Conservation (phyloP, 140 eudicot genomes). For the Bidens hawaiensis region DNA sequence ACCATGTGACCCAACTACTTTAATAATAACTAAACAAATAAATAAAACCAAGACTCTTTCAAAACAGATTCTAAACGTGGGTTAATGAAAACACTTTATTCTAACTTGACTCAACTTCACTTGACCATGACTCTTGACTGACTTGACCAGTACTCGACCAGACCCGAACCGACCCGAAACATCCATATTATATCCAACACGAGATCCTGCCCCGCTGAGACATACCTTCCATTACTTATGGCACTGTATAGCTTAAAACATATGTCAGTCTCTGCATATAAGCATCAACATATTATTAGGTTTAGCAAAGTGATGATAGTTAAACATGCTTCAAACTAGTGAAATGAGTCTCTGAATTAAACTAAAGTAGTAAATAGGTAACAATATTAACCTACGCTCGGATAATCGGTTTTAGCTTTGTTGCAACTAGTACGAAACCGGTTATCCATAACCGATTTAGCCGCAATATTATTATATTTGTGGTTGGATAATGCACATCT, state of each 20-base stretch:
- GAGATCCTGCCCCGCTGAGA: neutral
- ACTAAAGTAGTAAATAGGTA: neutral
- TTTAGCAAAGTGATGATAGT: neutral
- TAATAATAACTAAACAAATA: too few species aligned
- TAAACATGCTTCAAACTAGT: neutral
- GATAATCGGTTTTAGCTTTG: neutral
- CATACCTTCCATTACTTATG: neutral
- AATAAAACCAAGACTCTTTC: too few species aligned
- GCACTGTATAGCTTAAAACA: neutral
- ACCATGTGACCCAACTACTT: too few species aligned
- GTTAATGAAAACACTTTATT: too few species aligned
- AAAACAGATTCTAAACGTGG: too few species aligned
- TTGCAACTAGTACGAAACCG: neutral
- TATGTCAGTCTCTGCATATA: constrained; percentile 22
- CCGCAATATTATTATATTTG: neutral
- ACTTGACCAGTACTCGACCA: too few species aligned
- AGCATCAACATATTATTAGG: neutral
- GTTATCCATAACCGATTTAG: neutral
- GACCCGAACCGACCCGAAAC: too few species aligned
- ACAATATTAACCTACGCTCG: too few species aligned
- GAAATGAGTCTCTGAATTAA: neutral
- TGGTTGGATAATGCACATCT: constrained; percentile 22
- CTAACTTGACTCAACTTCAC: too few species aligned
- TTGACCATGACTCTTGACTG: too few species aligned
- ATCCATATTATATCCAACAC: too few species aligned